Base-by-base conservation (phyloP, 148 eudicot species). In the Amaranthus palmeri region DNA sequence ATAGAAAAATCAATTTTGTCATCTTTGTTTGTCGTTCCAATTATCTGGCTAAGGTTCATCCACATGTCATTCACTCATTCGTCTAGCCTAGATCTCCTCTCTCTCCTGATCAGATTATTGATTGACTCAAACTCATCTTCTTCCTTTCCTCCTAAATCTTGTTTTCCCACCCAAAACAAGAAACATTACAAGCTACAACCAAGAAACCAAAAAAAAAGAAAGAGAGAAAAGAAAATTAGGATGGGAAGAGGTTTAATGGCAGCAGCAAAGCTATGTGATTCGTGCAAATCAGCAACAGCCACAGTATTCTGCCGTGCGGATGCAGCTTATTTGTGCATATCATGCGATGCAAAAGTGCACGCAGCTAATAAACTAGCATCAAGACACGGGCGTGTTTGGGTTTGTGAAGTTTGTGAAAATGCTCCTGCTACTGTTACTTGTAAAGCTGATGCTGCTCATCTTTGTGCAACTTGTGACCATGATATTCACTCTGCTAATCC, bases 401-500 rank as follows among this genome's bases (percentile, higher is more conserved):
- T 87, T 0, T 78, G 81, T 60, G 92, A 86, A 54, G 92, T 86
- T 0, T 88, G 92, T 54, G 92, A 88, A 73, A 85, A 84, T 0
- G 83, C 89, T 0, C 92, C 92, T 0, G 92, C 89, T 12, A 49
- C 53, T 12, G 83, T 88, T 68, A 82, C 88, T 3, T 88, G 92
- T 72, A 88, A 88, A 64, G 92, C 89, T 0, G 92, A 88, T 72
- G 92, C 89, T 3, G 89, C 92, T 0, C 79, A 83, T 14, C 85
- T 88, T 46, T 88, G 92, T 65, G 60, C 82, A 13, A 59, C 83
- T 13, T 88, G 92, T 63, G 92, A 86, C 81, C 84, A 80, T 1
- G 92, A 88, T 50, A 82, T 88, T 61, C 92, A 88, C 81, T 80
- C 92, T 0, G 92, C 89, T 3, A 86, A 88, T 73, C 92, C 89